Evolutionary conservation across 1,284 basidiomycete genomes (phyloP).

Genomic region (Retiboletus flavoniger): DNA sequence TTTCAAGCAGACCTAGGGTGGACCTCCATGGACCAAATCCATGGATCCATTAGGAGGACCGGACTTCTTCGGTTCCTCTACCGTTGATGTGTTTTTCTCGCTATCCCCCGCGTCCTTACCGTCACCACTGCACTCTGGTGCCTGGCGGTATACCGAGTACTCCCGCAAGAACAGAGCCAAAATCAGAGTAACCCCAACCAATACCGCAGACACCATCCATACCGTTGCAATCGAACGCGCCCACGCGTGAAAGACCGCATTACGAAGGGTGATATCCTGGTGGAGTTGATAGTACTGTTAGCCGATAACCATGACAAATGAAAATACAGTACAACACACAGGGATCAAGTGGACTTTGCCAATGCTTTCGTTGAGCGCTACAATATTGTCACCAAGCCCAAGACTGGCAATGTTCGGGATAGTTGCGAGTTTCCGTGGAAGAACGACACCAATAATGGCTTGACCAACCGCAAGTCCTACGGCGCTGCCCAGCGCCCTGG

Average conservation of each 20-base stretch:
- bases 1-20: too few species aligned
- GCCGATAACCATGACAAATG: neutral
- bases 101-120: slow-evolving; percentile 14
- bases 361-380: slow-evolving; percentile 55
- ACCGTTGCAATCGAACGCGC: slow-evolving; percentile 64
- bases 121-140: slow-evolving; percentile 40
- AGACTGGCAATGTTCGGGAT: slow-evolving; percentile 45
- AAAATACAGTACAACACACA: slow-evolving; percentile 36
- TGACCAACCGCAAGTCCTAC: slow-evolving; percentile 72
- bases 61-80: neutral
- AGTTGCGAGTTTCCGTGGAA: slow-evolving; percentile 49
- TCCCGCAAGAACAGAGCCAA: slow-evolving; percentile 56
- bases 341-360: slow-evolving; percentile 50
- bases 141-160: slow-evolving; percentile 57
- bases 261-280: slow-evolving; percentile 48
- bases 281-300: neutral
- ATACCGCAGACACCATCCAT: slow-evolving; percentile 67
- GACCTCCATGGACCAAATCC: too few species aligned
- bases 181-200: slow-evolving; percentile 54
- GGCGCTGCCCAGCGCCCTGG: slow-evolving; percentile 66
- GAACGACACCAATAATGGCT: slow-evolving; percentile 61
- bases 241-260: slow-evolving; percentile 66
- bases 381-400: slow-evolving; percentile 46
- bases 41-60: too few species aligned
- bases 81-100: neutral